Conservation (phyloP, 2,329 filamentous ascomycete species). For the Albophoma yamanashiensis region DNA sequence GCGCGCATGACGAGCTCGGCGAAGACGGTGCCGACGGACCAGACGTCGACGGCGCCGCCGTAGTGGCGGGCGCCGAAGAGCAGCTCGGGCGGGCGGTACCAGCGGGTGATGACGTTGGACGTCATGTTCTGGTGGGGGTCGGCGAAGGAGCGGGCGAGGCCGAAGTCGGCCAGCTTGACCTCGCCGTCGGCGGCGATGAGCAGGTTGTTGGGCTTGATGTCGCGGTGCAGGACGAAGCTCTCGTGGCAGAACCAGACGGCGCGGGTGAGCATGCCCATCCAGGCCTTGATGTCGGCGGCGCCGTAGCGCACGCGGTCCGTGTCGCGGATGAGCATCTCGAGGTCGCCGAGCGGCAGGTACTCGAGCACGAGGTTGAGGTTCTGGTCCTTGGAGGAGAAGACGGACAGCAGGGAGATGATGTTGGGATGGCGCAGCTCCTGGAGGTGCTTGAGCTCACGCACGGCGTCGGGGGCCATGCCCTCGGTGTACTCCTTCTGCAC, state of each 20-base stretch:
- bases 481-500: constrained; percentile 77
- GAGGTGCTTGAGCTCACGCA: constrained; percentile 91
- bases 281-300: constrained; percentile 86
- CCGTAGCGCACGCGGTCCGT: constrained; percentile 68
- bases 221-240: constrained; percentile 85
- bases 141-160: constrained; percentile 79
- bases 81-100: constrained; percentile 92
- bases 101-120: constrained; percentile 87
- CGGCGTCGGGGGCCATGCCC: constrained; percentile 86
- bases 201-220: constrained; percentile 98
- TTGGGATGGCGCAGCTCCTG: constrained; percentile 93
- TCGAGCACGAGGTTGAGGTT: constrained; percentile 95
- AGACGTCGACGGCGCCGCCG: constrained; percentile 82
- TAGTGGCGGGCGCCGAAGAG: constrained; percentile 87
- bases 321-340: constrained; percentile 91
- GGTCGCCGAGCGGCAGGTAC: constrained; percentile 83
- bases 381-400: constrained; percentile 93
- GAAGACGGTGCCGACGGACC: constrained; percentile 88
- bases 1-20: constrained; percentile 78
- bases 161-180: constrained; percentile 95
- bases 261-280: constrained; percentile 95
- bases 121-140: constrained; percentile 89
- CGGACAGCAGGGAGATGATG: constrained; percentile 83
- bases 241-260: constrained; percentile 96
- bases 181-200: constrained; percentile 87